Evolutionary conservation across 768 basidiomycete species (phyloP), one percentile per base, ranked within the genome.

Genomic region (Lanmaoa rubissima): DNA sequence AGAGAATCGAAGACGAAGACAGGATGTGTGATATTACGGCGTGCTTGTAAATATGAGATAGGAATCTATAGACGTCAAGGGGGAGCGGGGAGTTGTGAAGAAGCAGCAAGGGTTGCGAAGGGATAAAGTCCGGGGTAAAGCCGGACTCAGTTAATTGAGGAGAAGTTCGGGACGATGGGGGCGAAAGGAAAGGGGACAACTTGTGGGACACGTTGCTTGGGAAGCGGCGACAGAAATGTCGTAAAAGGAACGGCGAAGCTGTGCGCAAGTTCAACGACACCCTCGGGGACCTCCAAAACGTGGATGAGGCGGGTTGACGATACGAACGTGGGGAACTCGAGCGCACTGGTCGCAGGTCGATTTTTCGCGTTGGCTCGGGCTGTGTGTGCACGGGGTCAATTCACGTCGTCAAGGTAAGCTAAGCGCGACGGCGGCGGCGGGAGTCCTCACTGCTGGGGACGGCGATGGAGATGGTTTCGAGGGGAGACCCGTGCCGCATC

Each of bases 61-160:
- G 68, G 64, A 51, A 60, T 58, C 65, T 66, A 65, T 68, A 66
- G 62, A 64, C 50, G 60, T 24, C 51, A 45, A 58, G 55, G 59
- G 50, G 61, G 26, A 38, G 53, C 45, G 51, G 53, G 56, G 60
- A 46, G 57, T 44, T 61, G 61, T 44, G 57, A 65, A 61, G 64
- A 59, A 62, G 61, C 42, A 48, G 26, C 13, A 48, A 58, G 53
- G 54, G 54, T 58, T 55, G 53, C 44, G 46, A 54, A 48, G 61
- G 63, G 51, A 63, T 28, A 61, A 52, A 70, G 66, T 68, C 68
- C 68, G 68, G 69, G 69, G 68, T 69, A 70, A 58, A 54, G 19
- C 56, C 67, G 65, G 62, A 58, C 16, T 19, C 58, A 59, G 55
- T 69, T 68, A 57, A 69, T 64, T 46, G 61, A 66, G 57, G 44